Base-by-base conservation (phyloP, 179 eudicot genomes). In the Corrigiola litoralis region DNA sequence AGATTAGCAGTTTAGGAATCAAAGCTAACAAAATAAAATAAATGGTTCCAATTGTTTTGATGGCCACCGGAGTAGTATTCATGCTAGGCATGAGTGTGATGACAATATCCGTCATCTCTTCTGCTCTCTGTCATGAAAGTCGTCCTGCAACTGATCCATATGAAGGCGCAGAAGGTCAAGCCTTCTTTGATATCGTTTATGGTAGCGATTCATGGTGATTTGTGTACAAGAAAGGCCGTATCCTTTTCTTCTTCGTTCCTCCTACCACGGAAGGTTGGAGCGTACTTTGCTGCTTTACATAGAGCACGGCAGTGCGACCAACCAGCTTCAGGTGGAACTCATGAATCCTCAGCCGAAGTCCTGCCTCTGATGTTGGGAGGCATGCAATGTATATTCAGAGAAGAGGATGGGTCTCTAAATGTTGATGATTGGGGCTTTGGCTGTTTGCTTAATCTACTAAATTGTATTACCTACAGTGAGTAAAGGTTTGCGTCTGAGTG, bases 61-160 rank as follows among this genome's bases (percentile, higher is more conserved):
- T 69, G 57, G 66, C 60, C 49, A 52, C 74, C 1, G 67, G 71
- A 51, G 61, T 63, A 29, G 27, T 69, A 59, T 44, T 59, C 38
- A 36, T 75, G 63, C 11, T 75, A 58, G 66, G 78, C 51, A 74
- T 64, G 71, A 59, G 79, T 59, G 37, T 66, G 38, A 75, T 59
- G 79, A 70, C 67, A 36, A 33, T 70, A 37, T 20, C 70, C 28
- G 23, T 66, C 17, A 52, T 72, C 53, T 58, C 61, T 61, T 50
- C 74, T 29, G 48, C 62, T 64, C 58, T 69, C 10, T 75, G 73
- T 59, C 71, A 68, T 45, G 41, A 32, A 5, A 66, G 56, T 40
- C 56, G 33, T 16, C 21, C n/a, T 18, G 13, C 34, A 5, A 37
- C 50, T 34, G 74, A 75, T 52, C 67, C 74, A 21, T 69, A 64